These are phyloP conservation scores for Carex kokanica DNA, from an alignment of 176 grass and related monocot species.

Conservation along the genomic window DNA sequence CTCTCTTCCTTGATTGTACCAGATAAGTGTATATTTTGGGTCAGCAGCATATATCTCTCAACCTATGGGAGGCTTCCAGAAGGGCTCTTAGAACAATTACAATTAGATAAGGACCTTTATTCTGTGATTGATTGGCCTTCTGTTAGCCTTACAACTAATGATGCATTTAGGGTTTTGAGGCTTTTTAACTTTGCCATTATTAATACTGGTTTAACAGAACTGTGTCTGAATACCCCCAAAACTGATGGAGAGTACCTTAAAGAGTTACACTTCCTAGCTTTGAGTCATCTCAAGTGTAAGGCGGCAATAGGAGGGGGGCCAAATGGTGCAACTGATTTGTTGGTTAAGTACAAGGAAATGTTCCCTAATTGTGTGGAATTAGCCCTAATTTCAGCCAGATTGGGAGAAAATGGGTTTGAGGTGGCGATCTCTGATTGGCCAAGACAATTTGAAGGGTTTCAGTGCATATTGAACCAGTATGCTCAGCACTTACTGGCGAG, in stretches of 20 bases:
- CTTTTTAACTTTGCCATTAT: slow-evolving; percentile 59
- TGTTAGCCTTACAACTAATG: slow-evolving; percentile 42
- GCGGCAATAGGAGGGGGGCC: slow-evolving; percentile 57
- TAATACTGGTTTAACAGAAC: slow-evolving; percentile 49
- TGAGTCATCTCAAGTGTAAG: slow-evolving; percentile 70
- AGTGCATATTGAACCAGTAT: slow-evolving; percentile 93
- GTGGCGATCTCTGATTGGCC: slow-evolving; percentile 64
- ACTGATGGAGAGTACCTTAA: slow-evolving; percentile 61
- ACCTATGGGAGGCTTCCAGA: slow-evolving; percentile 86
- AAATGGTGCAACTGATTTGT: slow-evolving; percentile 46
- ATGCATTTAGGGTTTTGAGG: slow-evolving; percentile 38
- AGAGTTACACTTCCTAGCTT: slow-evolving; percentile 62
- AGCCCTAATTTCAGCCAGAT: slow-evolving; percentile 48
- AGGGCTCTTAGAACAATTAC: slow-evolving; percentile 53
- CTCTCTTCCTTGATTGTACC: slow-evolving; percentile 53
- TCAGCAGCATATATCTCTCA: slow-evolving; percentile 69
- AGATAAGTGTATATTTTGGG: slow-evolving; percentile 92
- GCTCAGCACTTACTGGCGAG: slow-evolving; percentile 49
- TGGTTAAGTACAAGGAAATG: slow-evolving; percentile 72
- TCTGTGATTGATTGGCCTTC: slow-evolving; percentile 55
- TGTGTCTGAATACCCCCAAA: slow-evolving; percentile 42
- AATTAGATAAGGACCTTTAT: slow-evolving; percentile 58
- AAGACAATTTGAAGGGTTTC: slow-evolving; percentile 65
- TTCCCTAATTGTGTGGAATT: slow-evolving; percentile 83
- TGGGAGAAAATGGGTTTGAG: slow-evolving; percentile 64